Conservation (phyloP, 306 rosid genomes). For the Trifolium pratense region DNA sequence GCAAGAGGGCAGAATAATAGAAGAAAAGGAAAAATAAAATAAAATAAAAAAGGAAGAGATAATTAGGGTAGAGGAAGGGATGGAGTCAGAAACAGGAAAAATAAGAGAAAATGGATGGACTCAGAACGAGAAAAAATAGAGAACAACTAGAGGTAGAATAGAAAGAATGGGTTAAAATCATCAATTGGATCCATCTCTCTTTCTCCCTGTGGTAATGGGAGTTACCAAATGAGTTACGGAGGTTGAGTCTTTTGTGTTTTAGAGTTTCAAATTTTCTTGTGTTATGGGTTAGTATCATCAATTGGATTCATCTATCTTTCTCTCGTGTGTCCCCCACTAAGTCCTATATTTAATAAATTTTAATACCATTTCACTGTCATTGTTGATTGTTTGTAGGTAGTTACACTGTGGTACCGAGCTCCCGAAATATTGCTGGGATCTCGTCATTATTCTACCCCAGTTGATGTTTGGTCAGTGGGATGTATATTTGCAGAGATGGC, state of each 20-base stretch:
- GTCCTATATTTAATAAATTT: conserved; percentile 4
- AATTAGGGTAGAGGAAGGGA: neutral
- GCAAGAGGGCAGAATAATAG: neutral
- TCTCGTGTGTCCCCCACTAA: neutral
- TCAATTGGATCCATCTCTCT: no score
- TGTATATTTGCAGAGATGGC: conserved; percentile 99
- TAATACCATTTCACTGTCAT: conserved; percentile 22
- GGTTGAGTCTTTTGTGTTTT: neutral
- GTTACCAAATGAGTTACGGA: neutral
- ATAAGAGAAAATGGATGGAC: neutral
- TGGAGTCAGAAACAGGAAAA: neutral
- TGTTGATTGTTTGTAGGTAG: conserved; percentile 67
- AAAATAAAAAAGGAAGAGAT: neutral
- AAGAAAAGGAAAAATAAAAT: neutral
- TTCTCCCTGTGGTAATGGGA: neutral
- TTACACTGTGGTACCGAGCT: conserved; percentile 98
- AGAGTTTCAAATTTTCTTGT: neutral
- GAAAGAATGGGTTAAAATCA: no score
- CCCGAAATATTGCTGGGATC: conserved; percentile 99
- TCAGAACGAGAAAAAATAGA: neutral
- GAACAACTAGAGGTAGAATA: neutral
- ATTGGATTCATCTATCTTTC: neutral
- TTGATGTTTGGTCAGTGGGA: conserved; percentile 99
- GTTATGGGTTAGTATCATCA: neutral
- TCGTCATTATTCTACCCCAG: conserved; percentile 97